Evolutionary conservation across 768 basidiomycete genomes (phyloP), one percentile per base, ranked within the genome.

Genomic region (Boletus rubescentipes): DNA sequence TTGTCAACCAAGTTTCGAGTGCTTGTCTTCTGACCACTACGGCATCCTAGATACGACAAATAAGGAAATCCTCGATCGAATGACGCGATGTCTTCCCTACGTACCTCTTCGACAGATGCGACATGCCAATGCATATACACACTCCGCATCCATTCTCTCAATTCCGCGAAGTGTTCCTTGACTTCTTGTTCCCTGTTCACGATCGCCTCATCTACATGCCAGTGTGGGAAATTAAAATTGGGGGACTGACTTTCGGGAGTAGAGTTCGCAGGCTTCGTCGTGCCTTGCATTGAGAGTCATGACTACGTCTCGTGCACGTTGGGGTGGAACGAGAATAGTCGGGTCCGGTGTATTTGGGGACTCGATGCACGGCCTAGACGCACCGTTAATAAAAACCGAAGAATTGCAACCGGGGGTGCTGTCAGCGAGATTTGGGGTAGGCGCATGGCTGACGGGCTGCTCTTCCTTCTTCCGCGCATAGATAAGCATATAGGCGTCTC

Each of bases 401-500:
- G 61, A 45, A 29, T 44, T 55, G 23, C 29, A 30, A 56, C 59
- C 58, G 15, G 41, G 59, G 61, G 61, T 64, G 57, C 42, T 37
- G 36, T 60, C 48, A 41, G 43, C 34, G 45, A 57, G 48, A 60
- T 62, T 49, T 53, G 54, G 54, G 53, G 57, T 58, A 37, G 50
- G 37, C 41, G 51, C 58, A 55, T 60, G 57, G 59, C 41, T 26
- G 51, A 38, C 37, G 29, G 57, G 18, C 36, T 50, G 43, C 34
- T 42, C 40, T 18, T 60, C 52, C 29, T 70, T 63, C 59, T 75
- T 77, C 11, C 83, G 81, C 35, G 82, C 80, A 70, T 98, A 98
- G 49, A 98, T 86, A 31, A 98, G 79, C 93, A 98, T 96, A 71
- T 98, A 97, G 7, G 92, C 93, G 61, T 97, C 93, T 71, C 82